These are phyloP conservation scores for Venturiaceae sp. DNA, from an alignment of 2,329 filamentous ascomycete genomes.

Conservation along the genomic window DNA sequence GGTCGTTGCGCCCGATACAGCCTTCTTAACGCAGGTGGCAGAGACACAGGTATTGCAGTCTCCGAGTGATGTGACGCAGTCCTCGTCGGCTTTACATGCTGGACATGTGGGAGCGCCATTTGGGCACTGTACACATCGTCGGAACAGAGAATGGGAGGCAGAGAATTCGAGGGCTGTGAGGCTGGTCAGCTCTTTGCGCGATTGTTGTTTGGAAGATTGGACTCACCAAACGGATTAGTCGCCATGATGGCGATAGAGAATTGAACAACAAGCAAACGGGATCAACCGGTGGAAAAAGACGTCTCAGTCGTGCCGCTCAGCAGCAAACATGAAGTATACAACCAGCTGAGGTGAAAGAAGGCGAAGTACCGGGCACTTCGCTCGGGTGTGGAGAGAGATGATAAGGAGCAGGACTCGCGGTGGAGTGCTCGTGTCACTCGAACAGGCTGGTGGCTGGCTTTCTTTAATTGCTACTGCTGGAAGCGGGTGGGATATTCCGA, in stretches of 20 bases:
- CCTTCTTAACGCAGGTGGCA: conserved; percentile 43
- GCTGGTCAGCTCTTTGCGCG: not conserved
- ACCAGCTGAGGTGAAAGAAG: not conserved
- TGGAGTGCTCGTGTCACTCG: not conserved
- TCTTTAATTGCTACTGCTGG: not conserved
- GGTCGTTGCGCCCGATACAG: conserved; percentile 24
- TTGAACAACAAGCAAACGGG: not conserved
- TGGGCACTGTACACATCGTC: conserved; percentile 51
- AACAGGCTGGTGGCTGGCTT: not conserved
- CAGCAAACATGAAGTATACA: not conserved
- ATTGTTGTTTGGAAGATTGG: not conserved
- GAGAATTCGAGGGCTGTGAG: not conserved
- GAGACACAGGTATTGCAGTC: conserved; percentile 52
- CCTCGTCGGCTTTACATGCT: conserved; percentile 42
- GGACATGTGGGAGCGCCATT: conserved; percentile 46
- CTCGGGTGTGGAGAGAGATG: not conserved
- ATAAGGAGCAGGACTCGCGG: not conserved
- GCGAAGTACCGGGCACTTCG: not conserved
- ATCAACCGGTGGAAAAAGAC: not conserved
- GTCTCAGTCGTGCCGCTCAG: not conserved
- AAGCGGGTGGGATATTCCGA: not conserved
- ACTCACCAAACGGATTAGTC: not conserved
- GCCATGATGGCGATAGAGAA: not conserved
- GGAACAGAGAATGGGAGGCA: conserved; percentile 30
- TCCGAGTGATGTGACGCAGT: conserved; percentile 49